A percentile compares a stretch with the other conserved stretches of the same genome.
phyloP scores from a whole-genome alignment of 495 filamentous ascomycete genomes.

The Aspergillus sparsus region DNA sequence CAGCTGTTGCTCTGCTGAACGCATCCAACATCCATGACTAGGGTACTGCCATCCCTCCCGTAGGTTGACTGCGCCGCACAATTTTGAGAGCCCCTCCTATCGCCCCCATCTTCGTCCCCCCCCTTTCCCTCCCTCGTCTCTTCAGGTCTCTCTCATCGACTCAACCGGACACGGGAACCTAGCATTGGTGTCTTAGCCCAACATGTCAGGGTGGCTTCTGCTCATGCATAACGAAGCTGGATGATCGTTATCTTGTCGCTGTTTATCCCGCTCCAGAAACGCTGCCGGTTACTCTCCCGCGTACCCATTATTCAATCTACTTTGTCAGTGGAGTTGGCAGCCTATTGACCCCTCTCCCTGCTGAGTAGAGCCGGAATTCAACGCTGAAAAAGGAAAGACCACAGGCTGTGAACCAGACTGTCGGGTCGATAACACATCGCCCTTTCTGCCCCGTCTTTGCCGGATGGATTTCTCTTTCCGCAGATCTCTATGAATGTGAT shows the following conservation, averaged over 20 bases:
- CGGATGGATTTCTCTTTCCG: slow-evolving; percentile 10
- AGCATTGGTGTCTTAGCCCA: slow-evolving; percentile 3
- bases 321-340: neutral
- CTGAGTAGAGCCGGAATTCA: neutral
- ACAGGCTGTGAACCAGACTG: slow-evolving; percentile 38
- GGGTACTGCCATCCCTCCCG: slow-evolving; percentile 23
- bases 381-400: slow-evolving; percentile 9
- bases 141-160: neutral
- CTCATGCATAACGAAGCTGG: neutral
- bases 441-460: slow-evolving; percentile 19
- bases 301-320: neutral
- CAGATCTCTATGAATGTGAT: slow-evolving; percentile 17
- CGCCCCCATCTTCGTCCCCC: slow-evolving; percentile 5
- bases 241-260: slow-evolving; percentile 4
- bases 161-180: slow-evolving; percentile 3
- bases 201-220: slow-evolving; percentile 2
- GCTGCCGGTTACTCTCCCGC: slow-evolving; percentile 15
- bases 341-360: neutral
- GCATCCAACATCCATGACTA: slow-evolving; percentile 22
- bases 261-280: slow-evolving; percentile 18
- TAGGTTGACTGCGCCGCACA: slow-evolving; percentile 37
- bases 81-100: slow-evolving; percentile 16
- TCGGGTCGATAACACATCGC: slow-evolving; percentile 33
- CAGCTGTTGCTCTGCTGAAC: slow-evolving; percentile 12
- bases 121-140: neutral